Conservation (phyloP, 176 grass and related monocot species). For the Carex pumila region DNA sequence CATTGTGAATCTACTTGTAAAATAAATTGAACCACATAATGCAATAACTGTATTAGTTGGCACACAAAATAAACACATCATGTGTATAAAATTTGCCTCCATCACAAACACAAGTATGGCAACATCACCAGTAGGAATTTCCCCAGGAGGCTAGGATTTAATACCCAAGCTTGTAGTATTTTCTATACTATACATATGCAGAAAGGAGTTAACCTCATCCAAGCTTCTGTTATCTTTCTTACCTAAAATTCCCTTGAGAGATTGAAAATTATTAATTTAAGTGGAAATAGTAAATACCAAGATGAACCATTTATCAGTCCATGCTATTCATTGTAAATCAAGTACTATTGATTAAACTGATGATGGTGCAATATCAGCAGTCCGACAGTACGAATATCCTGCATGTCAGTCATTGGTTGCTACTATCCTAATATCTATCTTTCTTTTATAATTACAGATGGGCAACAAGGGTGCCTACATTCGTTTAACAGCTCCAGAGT, state of each 20-base stretch:
- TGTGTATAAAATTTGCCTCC: not conserved
- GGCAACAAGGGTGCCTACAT: slow-evolving; percentile 96
- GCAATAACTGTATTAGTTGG: not conserved
- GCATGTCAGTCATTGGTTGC: not conserved
- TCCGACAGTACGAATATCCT: not conserved
- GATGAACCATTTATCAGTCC: not conserved
- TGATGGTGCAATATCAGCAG: not conserved
- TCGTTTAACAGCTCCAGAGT: slow-evolving; percentile 47
- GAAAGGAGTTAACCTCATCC: not conserved
- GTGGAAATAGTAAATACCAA: not conserved
- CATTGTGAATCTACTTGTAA: not conserved
- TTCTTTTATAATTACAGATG: slow-evolving; percentile 47
- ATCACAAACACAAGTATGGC: not conserved
- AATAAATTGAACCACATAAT: not conserved
- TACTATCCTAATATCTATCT: not conserved
- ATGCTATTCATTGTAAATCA: not conserved
- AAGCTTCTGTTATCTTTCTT: not conserved
- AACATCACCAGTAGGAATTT: not conserved
- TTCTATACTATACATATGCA: not conserved
- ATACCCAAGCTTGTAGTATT: not conserved
- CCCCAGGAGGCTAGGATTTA: not conserved
- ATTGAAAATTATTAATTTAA: not conserved
- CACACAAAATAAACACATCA: not conserved
- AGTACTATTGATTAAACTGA: not conserved
- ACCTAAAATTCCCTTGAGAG: not conserved